phyloP scores from a whole-genome alignment of 2,329 filamentous ascomycete genomes.

The Cladophialophora bantiana region DNA sequence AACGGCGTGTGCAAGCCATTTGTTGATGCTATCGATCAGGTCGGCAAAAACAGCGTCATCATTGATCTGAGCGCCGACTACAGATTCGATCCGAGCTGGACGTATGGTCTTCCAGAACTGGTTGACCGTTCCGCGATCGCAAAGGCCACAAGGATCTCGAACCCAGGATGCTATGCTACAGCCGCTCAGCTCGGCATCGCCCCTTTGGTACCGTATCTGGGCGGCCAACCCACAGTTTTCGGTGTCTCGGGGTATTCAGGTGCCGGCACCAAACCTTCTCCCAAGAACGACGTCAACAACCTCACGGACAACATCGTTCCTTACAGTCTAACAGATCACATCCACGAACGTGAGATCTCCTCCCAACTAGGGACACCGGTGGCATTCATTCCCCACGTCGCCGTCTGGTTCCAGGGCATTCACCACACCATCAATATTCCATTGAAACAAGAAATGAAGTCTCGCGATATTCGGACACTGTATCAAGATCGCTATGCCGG shows the following conservation, averaged over 20 bases:
- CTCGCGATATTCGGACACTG: slow-evolving; percentile 88
- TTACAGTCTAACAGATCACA: slow-evolving; percentile 90
- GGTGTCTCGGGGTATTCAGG: slow-evolving; percentile 94
- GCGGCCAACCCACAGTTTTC: slow-evolving; percentile 81
- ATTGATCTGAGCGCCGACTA: slow-evolving; percentile 97
- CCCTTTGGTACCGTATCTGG: slow-evolving; percentile 78
- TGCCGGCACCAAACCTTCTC: slow-evolving; percentile 89
- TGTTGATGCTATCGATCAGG: slow-evolving; percentile 83
- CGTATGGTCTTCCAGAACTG: slow-evolving; percentile 88
- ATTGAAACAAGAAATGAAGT: slow-evolving; percentile 83
- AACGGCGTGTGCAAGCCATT: slow-evolving; percentile 95
- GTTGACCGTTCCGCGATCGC: slow-evolving; percentile 78
- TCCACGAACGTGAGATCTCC: slow-evolving; percentile 92
- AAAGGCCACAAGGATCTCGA: slow-evolving; percentile 80
- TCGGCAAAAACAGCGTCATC: slow-evolving; percentile 74
- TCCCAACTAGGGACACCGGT: slow-evolving; percentile 75
- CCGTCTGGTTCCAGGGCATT: slow-evolving; percentile 97
- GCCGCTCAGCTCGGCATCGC: slow-evolving; percentile 89
- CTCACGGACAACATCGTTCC: slow-evolving; percentile 88
- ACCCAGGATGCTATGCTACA: slow-evolving; percentile 95
- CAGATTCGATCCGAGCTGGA: slow-evolving; percentile 84
- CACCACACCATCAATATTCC: slow-evolving; percentile 91
- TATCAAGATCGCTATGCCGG: slow-evolving; percentile 97
- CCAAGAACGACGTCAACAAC: slow-evolving; percentile 88
- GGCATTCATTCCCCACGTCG: slow-evolving; percentile 91